Percentiles rank a stretch among this genome's conserved stretches.
Evolutionary conservation across 768 basidiomycete species (phyloP).

Genomic region (Cyclocybe aegerita): DNA sequence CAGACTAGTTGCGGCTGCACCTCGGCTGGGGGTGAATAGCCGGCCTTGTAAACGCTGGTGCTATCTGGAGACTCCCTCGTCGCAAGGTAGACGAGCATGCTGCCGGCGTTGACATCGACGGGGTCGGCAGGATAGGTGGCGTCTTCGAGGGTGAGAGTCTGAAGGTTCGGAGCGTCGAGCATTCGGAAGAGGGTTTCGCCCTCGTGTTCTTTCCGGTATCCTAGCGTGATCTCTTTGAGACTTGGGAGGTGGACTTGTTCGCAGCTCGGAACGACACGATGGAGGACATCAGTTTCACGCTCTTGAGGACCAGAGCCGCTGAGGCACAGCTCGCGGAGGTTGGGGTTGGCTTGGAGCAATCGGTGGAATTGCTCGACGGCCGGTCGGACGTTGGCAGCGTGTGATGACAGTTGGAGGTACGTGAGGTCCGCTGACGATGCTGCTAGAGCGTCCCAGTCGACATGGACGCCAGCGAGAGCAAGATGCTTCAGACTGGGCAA

Average conservation of each 20-base stretch:
- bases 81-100: constrained; percentile 36
- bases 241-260: constrained; percentile 34
- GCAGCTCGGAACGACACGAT: constrained; percentile 17
- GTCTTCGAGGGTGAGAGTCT: constrained; percentile 42
- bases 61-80: constrained; percentile 24
- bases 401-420: constrained; percentile 50
- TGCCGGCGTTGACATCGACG: constrained; percentile 38
- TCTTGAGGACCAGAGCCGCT: constrained; percentile 46
- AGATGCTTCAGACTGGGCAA: constrained; percentile 49
- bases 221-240: constrained; percentile 40
- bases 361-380: constrained; percentile 39
- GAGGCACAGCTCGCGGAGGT: constrained; percentile 42
- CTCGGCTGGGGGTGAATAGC: neutral
- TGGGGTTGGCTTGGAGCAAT: constrained; percentile 40
- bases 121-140: constrained; percentile 39
- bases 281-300: constrained; percentile 22
- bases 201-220: constrained; percentile 40
- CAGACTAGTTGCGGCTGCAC: constrained; percentile 12
- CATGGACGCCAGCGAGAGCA: constrained; percentile 55
- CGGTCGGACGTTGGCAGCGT: constrained; percentile 55
- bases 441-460: constrained; percentile 48
- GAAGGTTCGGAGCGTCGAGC: constrained; percentile 39
- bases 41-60: neutral
- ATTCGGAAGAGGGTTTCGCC: constrained; percentile 38
- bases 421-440: constrained; percentile 15